Conservation (phyloP, 805 yeast genomes). For the Clavispora carvajalis region DNA sequence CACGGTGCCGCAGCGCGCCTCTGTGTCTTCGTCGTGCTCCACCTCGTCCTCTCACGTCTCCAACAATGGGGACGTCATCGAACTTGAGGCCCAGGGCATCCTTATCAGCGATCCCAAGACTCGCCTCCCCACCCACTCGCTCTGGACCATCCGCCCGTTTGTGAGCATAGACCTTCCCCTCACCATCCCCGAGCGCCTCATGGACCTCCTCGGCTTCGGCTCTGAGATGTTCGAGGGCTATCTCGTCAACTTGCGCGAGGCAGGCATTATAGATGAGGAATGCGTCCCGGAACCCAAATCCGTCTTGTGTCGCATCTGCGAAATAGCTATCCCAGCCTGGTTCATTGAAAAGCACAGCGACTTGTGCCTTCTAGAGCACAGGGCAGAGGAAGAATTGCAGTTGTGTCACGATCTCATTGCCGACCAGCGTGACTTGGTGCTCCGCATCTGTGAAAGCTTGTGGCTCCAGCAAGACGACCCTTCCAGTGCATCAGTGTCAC, state of each 20-base stretch:
- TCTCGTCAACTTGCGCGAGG: constrained; percentile 56
- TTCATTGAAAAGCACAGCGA: constrained; percentile 91
- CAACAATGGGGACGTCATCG: constrained; percentile 59
- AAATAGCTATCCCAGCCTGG: constrained; percentile 89
- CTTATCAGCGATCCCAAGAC: constrained; percentile 60
- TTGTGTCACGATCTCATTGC: constrained; percentile 65
- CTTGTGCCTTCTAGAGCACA: constrained; percentile 79
- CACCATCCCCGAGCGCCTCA: constrained; percentile 63
- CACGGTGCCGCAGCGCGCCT: neutral
- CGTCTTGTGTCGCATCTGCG: constrained; percentile 89
- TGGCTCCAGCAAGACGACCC: constrained; percentile 13
- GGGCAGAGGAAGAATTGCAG: constrained; percentile 72
- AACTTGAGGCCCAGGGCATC: constrained; percentile 92
- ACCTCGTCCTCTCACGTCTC: constrained; percentile 29
- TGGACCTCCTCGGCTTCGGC: constrained; percentile 84
- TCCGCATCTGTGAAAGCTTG: constrained; percentile 38
- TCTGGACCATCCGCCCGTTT: constrained; percentile 90
- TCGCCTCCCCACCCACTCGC: constrained; percentile 66
- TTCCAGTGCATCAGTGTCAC: constrained; percentile 12
- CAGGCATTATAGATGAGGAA: constrained; percentile 57
- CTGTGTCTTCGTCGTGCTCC: neutral
- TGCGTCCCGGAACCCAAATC: constrained; percentile 74
- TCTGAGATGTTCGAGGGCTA: constrained; percentile 77
- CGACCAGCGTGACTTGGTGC: constrained; percentile 60
- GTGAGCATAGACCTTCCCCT: constrained; percentile 57